These are phyloP conservation scores for Coemansia aciculifera DNA, from an alignment of 192 early-diverging fungal species.

Conservation along the genomic window DNA sequence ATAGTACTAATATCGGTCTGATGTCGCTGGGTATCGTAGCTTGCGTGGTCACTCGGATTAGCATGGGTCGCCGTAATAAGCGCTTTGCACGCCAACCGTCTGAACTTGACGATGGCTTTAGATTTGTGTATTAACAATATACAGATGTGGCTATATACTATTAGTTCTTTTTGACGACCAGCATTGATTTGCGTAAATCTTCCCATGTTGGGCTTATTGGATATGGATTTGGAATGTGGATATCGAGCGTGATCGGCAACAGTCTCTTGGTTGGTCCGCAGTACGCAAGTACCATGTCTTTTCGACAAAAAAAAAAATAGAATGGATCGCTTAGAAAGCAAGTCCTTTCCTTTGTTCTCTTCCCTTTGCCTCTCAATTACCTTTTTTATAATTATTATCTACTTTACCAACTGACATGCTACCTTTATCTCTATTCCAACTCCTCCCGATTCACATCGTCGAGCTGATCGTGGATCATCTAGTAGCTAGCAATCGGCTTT, in stretches of 20 bases:
- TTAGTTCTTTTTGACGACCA: background rate
- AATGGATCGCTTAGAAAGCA: background rate
- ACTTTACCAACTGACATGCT: background rate
- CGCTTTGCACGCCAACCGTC: background rate
- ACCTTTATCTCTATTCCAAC: background rate
- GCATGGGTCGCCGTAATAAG: slow-evolving; percentile 45
- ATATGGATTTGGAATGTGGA: background rate
- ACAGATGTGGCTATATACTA: background rate
- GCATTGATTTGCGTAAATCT: background rate
- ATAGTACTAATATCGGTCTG: slow-evolving; percentile 33
- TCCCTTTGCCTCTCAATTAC: background rate
- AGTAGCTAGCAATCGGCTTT: background rate
- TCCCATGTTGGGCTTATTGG: background rate
- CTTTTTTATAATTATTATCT: background rate
- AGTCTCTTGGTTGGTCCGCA: background rate
- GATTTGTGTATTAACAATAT: slow-evolving; percentile 1
- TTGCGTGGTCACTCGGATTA: slow-evolving; percentile 25
- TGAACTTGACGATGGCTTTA: slow-evolving; percentile 6
- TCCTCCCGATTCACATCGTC: background rate
- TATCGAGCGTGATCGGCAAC: background rate
- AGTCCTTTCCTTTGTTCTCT: background rate
- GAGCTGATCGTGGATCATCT: background rate
- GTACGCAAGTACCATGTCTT: background rate
- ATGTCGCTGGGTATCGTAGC: slow-evolving; percentile 21
- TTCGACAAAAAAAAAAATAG: background rate